phyloP scores from a whole-genome alignment of 371 early-diverging fungal species.

The Saksenaea vasiformis region DNA sequence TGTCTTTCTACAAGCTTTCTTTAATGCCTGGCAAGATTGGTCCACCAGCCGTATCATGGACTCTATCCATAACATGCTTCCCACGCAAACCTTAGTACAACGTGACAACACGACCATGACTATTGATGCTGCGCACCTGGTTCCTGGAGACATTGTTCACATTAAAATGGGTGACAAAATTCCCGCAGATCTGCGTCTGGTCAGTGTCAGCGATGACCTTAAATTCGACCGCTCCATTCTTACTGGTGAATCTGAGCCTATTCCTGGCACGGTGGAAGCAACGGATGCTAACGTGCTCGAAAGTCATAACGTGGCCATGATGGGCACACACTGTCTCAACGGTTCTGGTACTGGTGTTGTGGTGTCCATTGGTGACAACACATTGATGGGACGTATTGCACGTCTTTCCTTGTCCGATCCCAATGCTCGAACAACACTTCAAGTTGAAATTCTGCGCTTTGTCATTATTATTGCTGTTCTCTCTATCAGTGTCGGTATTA shows the following conservation, averaged over 20 bases:
- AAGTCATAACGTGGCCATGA: conserved; percentile 68
- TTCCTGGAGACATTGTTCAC: conserved; percentile 63
- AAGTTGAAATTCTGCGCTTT: conserved; percentile 70
- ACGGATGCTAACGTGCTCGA: conserved; percentile 66
- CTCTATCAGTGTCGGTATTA: conserved; percentile 51
- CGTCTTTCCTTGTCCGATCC: conserved; percentile 48
- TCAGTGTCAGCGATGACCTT: conserved; percentile 57
- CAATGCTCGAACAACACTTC: conserved; percentile 57
- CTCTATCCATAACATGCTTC: conserved; percentile 74
- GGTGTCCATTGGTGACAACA: conserved; percentile 57
- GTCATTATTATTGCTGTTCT: conserved; percentile 65
- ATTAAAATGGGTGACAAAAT: conserved; percentile 68
- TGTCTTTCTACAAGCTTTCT: conserved; percentile 62
- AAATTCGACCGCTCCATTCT: conserved; percentile 70
- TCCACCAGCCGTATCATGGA: conserved; percentile 71
- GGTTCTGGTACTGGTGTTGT: conserved; percentile 69
- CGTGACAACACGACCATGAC: conserved; percentile 56
- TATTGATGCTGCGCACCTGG: conserved; percentile 47
- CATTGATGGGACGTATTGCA: conserved; percentile 75
- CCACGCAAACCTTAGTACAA: conserved; percentile 56
- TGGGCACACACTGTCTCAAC: conserved; percentile 64
- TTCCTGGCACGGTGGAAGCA: conserved; percentile 51
- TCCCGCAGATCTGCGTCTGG: conserved; percentile 70
- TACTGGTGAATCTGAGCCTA: conserved; percentile 71
- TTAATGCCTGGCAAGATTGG: conserved; percentile 78